phyloP scores from a whole-genome alignment of 2,329 filamentous ascomycete genomes.

The Knufia petricola region DNA sequence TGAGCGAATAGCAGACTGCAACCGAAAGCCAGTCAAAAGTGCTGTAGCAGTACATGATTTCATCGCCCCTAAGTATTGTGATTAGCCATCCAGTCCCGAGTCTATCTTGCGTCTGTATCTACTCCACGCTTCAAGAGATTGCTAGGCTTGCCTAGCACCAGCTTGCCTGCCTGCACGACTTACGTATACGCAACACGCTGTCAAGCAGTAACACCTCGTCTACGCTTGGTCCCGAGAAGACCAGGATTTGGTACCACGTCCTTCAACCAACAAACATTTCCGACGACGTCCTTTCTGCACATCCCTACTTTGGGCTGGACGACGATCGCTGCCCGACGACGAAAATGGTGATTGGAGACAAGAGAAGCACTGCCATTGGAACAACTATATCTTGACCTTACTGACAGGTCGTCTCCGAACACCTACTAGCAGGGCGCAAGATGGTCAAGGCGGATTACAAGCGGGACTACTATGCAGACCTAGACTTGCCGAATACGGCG shows the following conservation, averaged over 20 bases:
- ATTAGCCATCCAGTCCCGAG: neutral
- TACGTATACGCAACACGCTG: neutral
- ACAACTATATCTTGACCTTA: conserved; percentile 9
- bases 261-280: too few species aligned
- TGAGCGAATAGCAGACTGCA: neutral
- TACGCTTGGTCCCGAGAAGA: neutral
- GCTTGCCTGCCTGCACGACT: neutral
- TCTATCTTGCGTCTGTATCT: neutral
- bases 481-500: conserved; percentile 60
- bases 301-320: neutral
- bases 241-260: neutral
- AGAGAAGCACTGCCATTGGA: conserved; percentile 15
- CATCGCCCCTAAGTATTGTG: neutral
- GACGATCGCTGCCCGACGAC: neutral
- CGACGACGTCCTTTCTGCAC: neutral
- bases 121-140: neutral
- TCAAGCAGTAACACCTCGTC: neutral
- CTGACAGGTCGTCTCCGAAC: conserved; percentile 1
- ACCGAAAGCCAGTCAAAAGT: neutral
- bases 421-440: conserved; percentile 8
- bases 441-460: conserved; percentile 62
- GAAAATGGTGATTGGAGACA: conserved; percentile 16
- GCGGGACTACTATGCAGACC: conserved; percentile 76
- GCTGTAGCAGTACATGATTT: conserved; percentile 4
- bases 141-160: neutral